Conservation (phyloP, 2,329 filamentous ascomycete species). For the Cytospora chrysosperma region DNA sequence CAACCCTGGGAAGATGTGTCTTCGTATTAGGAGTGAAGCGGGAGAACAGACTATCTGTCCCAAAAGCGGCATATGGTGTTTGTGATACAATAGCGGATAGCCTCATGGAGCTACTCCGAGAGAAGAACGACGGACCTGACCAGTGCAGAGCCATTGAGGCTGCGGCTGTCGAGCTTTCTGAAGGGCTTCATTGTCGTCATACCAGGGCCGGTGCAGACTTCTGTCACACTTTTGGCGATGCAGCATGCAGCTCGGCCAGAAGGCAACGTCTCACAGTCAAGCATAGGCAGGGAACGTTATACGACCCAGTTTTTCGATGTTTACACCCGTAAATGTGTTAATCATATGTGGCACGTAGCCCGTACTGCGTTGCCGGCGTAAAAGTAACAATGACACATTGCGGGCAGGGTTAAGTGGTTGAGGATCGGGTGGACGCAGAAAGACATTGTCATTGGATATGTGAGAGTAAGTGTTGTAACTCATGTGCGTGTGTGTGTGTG, state of each 20-base stretch:
- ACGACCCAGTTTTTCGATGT: constrained; percentile 3
- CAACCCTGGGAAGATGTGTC: no score
- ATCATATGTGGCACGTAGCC: not conserved
- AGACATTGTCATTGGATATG: not conserved
- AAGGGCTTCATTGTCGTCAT: not conserved
- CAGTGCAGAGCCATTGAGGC: not conserved
- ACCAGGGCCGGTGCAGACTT: not conserved
- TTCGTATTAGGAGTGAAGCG: no score
- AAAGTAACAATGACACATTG: constrained; percentile 10
- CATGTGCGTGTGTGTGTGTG: not conserved
- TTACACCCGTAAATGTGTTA: not conserved
- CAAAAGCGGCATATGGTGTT: not conserved
- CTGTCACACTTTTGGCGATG: not conserved
- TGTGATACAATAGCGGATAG: not conserved
- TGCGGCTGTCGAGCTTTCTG: not conserved
- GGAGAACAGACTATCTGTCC: not conserved
- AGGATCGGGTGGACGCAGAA: not conserved
- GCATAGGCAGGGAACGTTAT: not conserved
- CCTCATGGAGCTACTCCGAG: constrained; percentile 13
- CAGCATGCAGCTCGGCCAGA: not conserved
- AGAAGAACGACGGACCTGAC: not conserved
- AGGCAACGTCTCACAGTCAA: not conserved
- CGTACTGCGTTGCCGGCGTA: constrained; percentile 6
- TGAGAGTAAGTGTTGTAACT: not conserved
- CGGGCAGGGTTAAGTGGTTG: not conserved